A percentile compares a stretch with the other conserved stretches of the same genome.
These are phyloP conservation scores for Gomphus bonarii DNA, from an alignment of 1,284 basidiomycete genomes.

Conservation along the genomic window DNA sequence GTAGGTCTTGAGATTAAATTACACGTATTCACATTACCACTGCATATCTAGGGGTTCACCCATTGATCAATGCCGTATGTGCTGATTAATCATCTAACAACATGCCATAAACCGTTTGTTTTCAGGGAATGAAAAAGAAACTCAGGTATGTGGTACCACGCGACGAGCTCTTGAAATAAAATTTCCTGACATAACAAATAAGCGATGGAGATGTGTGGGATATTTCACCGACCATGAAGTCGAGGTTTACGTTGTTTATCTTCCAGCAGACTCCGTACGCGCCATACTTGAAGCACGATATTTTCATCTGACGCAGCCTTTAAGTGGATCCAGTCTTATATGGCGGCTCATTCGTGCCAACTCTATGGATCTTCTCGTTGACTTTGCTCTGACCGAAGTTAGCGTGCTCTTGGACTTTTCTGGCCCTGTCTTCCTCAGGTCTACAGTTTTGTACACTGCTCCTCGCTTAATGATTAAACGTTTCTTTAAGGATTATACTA, in stretches of 20 bases:
- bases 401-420: slow-evolving; percentile 6
- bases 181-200: not conserved
- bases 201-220: slow-evolving; percentile 9
- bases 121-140: not conserved
- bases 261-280: not conserved
- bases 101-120: not conserved
- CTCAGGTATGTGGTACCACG: not conserved
- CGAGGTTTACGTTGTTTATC: not conserved
- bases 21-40: not conserved
- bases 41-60: slow-evolving; percentile 2
- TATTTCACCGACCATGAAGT: slow-evolving; percentile 8
- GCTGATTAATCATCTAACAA: not conserved
- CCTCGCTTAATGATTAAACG: not conserved
- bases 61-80: slow-evolving; percentile 2
- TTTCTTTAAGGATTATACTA: not conserved
- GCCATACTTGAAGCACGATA: not conserved
- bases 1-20: not conserved
- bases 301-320: not conserved
- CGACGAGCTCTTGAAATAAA: not conserved
- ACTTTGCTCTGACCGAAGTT: slow-evolving; percentile 5
- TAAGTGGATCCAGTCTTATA: slow-evolving; percentile 1
- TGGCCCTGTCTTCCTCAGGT: slow-evolving; percentile 5
- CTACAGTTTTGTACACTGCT: not conserved
- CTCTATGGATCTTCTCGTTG: slow-evolving; percentile 6
- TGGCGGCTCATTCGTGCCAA: slow-evolving; percentile 2